A percentile compares a stretch with the other conserved stretches of the same genome.
Conservation (phyloP, 768 basidiomycete species). For the Gloeopeniophorella convolvens region DNA sequence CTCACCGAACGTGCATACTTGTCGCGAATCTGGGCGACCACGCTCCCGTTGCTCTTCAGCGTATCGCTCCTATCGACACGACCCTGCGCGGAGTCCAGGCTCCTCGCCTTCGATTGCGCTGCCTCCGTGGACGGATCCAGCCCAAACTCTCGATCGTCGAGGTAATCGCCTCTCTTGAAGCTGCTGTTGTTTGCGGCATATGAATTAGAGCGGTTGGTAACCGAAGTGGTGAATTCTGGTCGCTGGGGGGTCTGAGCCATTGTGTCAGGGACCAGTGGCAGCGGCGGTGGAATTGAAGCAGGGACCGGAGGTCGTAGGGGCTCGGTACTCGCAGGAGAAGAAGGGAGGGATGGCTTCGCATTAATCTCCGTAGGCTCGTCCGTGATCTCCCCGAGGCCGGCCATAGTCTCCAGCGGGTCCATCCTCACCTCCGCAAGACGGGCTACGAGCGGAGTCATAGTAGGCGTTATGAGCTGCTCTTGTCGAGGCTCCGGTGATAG, state of each 20-base stretch:
- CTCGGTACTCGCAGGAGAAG: not conserved
- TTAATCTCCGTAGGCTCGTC: not conserved
- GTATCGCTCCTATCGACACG: constrained; percentile 47
- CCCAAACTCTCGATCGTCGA: constrained; percentile 26
- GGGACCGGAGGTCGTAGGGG: not conserved
- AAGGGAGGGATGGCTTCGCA: not conserved
- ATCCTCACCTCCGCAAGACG: not conserved
- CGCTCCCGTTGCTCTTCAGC: constrained; percentile 44
- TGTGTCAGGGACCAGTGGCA: not conserved
- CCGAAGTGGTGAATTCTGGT: not conserved
- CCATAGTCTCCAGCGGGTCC: not conserved
- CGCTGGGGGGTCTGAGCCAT: constrained; percentile 1
- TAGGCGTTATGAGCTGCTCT: not conserved
- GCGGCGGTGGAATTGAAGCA: not conserved
- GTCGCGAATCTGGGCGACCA: constrained; percentile 65
- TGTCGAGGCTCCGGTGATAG: not conserved
- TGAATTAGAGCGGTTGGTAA: constrained; percentile 7
- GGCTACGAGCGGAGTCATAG: not conserved
- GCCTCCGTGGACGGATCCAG: constrained; percentile 20
- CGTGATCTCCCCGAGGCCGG: not conserved
- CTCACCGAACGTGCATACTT: constrained; percentile 54
- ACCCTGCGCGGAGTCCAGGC: constrained; percentile 5
- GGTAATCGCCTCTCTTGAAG: constrained; percentile 20
- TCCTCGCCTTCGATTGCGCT: constrained; percentile 23
- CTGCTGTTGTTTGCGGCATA: constrained; percentile 8